Evolutionary conservation across 805 yeast genomes (phyloP).

Genomic region (Candida schatavii): DNA sequence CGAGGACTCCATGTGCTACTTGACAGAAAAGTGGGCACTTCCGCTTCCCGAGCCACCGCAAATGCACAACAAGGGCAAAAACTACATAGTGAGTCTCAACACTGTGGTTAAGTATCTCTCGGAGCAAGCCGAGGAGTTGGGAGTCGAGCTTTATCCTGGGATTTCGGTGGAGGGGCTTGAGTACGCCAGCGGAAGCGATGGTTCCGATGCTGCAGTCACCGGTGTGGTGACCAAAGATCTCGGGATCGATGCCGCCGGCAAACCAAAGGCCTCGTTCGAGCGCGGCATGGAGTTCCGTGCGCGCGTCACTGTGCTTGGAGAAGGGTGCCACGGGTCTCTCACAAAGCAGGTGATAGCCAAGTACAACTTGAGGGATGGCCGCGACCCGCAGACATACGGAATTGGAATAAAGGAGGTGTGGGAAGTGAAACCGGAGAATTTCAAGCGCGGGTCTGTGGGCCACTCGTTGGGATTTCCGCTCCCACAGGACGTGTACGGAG

Average conservation of each 20-base stretch:
- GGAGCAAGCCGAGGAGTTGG: slow-evolving; percentile 87
- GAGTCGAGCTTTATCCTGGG: slow-evolving; percentile 91
- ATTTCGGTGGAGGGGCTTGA: slow-evolving; percentile 81
- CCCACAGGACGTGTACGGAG: slow-evolving; percentile 75
- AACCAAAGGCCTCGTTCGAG: slow-evolving; percentile 81
- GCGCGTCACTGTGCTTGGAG: slow-evolving; percentile 84
- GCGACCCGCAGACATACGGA: slow-evolving; percentile 87
- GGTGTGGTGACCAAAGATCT: slow-evolving; percentile 95
- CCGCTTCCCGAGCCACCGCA: slow-evolving; percentile 94
- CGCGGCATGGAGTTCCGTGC: slow-evolving; percentile 97
- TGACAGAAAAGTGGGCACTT: slow-evolving; percentile 57
- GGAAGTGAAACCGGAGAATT: slow-evolving; percentile 85
- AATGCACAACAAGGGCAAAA: slow-evolving; percentile 74
- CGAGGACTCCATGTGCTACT: slow-evolving; percentile 69
- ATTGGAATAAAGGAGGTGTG: slow-evolving; percentile 95
- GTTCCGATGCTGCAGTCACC: slow-evolving; percentile 56
- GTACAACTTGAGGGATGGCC: slow-evolving; percentile 62
- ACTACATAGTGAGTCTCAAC: slow-evolving; percentile 80
- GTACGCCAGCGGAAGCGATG: no score
- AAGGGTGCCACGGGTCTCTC: slow-evolving; percentile 97
- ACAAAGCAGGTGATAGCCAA: slow-evolving; percentile 72
- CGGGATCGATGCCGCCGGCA: slow-evolving; percentile 76
- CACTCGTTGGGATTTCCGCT: slow-evolving; percentile 93
- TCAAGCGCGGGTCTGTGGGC: slow-evolving; percentile 73
- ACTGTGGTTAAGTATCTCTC: slow-evolving; percentile 79